Conservation (phyloP, 225 moss, liverwort and hornwort species). For the Rhytidiadelphus loreus region DNA sequence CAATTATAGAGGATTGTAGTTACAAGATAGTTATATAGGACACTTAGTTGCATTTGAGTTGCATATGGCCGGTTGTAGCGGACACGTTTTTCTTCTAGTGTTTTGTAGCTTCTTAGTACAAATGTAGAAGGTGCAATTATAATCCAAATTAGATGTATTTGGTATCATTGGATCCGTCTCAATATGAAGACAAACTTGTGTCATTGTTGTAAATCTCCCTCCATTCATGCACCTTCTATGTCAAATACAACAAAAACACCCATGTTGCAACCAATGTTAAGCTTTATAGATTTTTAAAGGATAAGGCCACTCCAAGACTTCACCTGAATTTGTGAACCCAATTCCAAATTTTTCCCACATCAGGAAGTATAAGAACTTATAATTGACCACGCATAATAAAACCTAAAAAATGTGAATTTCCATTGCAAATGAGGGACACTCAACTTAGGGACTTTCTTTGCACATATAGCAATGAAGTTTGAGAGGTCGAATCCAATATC, state of each 20-base stretch:
- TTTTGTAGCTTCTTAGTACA: no score
- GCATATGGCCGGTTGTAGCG: no score
- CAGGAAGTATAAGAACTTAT: background rate
- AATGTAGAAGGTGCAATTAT: no score
- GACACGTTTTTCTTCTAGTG: no score
- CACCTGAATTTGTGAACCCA: background rate
- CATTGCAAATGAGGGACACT: accelerated
- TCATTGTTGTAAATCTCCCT: accelerated
- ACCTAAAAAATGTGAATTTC: background rate
- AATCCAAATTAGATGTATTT: no score
- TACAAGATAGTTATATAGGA: no score
- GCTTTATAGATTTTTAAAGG: no score
- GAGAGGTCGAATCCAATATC: background rate
- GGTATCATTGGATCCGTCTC: no score
- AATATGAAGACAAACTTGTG: background rate
- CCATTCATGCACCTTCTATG: background rate
- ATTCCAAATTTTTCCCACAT: background rate
- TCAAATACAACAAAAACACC: background rate
- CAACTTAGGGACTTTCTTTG: background rate
- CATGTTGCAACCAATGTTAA: background rate
- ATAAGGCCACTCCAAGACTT: background rate
- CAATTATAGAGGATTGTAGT: no score
- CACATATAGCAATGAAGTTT: background rate
- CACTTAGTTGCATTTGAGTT: no score
- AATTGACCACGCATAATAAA: background rate